phyloP scores from a whole-genome alignment of 176 grass and related monocot genomes.

The Lolium perenne region DNA sequence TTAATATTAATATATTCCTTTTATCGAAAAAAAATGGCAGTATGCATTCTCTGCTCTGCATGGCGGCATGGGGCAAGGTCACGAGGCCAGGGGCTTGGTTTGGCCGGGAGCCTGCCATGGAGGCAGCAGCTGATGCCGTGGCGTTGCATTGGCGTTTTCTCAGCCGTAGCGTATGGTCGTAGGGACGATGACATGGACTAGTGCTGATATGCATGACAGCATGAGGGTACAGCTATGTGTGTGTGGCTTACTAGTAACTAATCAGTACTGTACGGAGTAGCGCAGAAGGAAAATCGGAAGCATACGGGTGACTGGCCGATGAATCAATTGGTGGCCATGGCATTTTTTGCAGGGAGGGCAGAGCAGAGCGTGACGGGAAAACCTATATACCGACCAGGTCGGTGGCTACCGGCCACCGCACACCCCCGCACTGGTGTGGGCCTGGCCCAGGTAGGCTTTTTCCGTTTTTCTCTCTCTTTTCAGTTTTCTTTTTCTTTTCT shows the following conservation, averaged over 20 bases:
- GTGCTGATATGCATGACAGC: neutral
- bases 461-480: no score
- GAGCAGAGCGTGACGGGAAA: no score
- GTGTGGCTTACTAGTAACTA: neutral
- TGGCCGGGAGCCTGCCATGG: constrained; percentile 40
- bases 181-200: constrained; percentile 11
- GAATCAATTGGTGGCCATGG: neutral
- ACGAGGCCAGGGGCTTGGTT: neutral
- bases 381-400: no score
- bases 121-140: neutral
- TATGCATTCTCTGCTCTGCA: neutral
- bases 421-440: no score
- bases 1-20: no score
- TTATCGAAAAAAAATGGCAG: no score
- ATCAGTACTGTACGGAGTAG: neutral
- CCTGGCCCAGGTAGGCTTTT: no score
- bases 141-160: neutral
- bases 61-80: neutral
- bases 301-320: neutral
- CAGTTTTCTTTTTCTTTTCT: no score
- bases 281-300: neutral
- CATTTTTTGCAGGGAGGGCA: no score
- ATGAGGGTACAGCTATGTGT: neutral
- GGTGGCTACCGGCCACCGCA: no score
- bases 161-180: neutral